Base-by-base conservation (phyloP, 192 early-diverging fungal species). In the Podila minutissima region DNA sequence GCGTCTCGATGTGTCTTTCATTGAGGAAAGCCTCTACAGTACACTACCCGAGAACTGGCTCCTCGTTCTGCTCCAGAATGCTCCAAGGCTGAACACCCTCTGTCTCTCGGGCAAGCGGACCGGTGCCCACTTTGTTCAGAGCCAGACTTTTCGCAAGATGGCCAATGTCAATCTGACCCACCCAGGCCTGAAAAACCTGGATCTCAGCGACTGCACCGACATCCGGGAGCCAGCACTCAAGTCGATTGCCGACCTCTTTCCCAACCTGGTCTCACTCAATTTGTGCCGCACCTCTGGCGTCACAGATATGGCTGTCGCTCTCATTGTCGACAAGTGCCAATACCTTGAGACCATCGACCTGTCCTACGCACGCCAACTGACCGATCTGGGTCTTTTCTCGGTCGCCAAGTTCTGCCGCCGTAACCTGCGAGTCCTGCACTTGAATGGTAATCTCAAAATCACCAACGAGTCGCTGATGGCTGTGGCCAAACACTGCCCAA, bases 391-490 rank as follows among this genome's bases (percentile, higher is more conserved):
- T 11, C 58, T 81, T 51, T 58, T 73, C 19, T 58, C 77, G 9
- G 71, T 81, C 20, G 77, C 77, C 24, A 81, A 81, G 57, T 81
- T 81, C 35, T 81, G 77, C 64, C 66, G 77, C 28, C 66, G 64
- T 2, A 81, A 81, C 60, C 58, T 81, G 0, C 77, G 77, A 29
- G 70, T 69, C 12, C 51, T 81, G 26, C 20, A 68, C 6, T 61
- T 89, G 11, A 85, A 84, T 28, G 87, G 87, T 1, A 87, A 85
- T n/a, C 72, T 85, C 48, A 82, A 84, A 33, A 85, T 87, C 31
- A 84, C 85, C 19, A 75, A 89, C 51, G 75, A 69, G 3, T 82
- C 85, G 11, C 53, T 89, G 20, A 12, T 85, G 4, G 55, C 70
- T 0, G 83, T 87, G 5, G 85, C 87, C 2, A 78, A 75, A 11